phyloP scores from a whole-genome alignment of 169 alveolate genomes.

The Amoebophrya sp. region DNA sequence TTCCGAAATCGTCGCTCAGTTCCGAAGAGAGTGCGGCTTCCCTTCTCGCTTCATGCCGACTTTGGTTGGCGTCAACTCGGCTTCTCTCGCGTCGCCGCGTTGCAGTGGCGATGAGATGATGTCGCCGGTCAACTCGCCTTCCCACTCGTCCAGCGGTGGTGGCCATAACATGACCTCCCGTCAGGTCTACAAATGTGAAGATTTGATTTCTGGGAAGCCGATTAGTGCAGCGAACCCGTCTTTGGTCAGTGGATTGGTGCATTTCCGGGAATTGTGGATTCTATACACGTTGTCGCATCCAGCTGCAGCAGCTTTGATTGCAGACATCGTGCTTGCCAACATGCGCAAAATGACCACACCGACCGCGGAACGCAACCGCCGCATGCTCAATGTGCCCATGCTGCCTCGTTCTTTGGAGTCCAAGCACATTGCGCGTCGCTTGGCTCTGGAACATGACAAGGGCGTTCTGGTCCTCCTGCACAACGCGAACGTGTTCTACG shows the following conservation, averaged over 20 bases:
- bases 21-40: not conserved
- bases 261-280: not conserved
- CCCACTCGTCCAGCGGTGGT: too few species aligned
- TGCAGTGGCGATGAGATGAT: too few species aligned
- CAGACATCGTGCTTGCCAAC: not conserved
- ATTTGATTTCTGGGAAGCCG: not conserved
- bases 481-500: not conserved
- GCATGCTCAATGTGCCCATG: not conserved
- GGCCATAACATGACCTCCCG: not conserved
- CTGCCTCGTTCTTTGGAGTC: not conserved
- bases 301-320: not conserved
- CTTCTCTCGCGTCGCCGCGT: too few species aligned
- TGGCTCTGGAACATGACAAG: not conserved
- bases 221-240: not conserved
- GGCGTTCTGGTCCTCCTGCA: not conserved
- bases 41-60: not conserved
- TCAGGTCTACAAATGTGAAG: not conserved
- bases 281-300: not conserved
- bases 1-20: not conserved
- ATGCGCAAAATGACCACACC: not conserved
- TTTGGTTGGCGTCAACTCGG: not conserved
- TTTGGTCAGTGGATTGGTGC: not conserved
- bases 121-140: too few species aligned
- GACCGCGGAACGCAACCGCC: not conserved
- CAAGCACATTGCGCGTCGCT: not conserved